A percentile compares a stretch with the other conserved stretches of the same genome.
Evolutionary conservation across 768 basidiomycete genomes (phyloP).

Genomic region (Rhizopogon vulgaris): DNA sequence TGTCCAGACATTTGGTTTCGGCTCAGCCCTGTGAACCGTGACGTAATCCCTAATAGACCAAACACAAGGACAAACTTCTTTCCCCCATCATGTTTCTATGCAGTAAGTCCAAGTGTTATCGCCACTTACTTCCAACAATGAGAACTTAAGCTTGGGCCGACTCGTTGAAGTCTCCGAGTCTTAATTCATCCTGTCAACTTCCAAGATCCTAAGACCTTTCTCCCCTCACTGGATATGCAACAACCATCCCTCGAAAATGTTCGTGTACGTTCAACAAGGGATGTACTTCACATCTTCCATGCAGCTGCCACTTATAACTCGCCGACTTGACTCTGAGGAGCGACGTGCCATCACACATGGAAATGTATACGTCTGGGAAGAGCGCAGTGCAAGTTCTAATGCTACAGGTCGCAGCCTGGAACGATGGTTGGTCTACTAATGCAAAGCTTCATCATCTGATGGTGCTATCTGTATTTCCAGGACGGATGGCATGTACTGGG

Average conservation of each 20-base stretch:
- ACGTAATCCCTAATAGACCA: too few species aligned
- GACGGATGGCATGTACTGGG: constrained; percentile 77
- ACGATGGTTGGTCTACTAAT: constrained; percentile 48
- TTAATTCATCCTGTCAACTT: constrained; percentile 15
- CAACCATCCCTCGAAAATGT: constrained; percentile 70
- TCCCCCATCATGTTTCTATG: too few species aligned
- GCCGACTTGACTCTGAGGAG: constrained; percentile 79
- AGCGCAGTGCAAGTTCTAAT: constrained; percentile 78
- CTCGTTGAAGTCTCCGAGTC: too few species aligned
- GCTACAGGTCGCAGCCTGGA: constrained; percentile 82
- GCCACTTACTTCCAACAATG: too few species aligned
- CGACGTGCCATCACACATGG: constrained; percentile 66
- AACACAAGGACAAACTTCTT: too few species aligned
- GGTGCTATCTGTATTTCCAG: constrained; percentile 18
- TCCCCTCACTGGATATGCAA: constrained; percentile 48
- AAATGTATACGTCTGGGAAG: constrained; percentile 87
- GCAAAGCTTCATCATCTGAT: neutral
- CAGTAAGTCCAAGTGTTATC: too few species aligned
- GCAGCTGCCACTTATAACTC: constrained; percentile 78
- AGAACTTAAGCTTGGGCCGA: too few species aligned
- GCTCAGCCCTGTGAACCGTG: too few species aligned
- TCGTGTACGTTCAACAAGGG: constrained; percentile 71
- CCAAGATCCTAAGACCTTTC: constrained; percentile 23
- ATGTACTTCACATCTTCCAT: constrained; percentile 78
- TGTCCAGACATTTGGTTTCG: too few species aligned